These are phyloP conservation scores for Arxiozyma bovina DNA, from an alignment of 1,139 yeast species.

Conservation along the genomic window DNA sequence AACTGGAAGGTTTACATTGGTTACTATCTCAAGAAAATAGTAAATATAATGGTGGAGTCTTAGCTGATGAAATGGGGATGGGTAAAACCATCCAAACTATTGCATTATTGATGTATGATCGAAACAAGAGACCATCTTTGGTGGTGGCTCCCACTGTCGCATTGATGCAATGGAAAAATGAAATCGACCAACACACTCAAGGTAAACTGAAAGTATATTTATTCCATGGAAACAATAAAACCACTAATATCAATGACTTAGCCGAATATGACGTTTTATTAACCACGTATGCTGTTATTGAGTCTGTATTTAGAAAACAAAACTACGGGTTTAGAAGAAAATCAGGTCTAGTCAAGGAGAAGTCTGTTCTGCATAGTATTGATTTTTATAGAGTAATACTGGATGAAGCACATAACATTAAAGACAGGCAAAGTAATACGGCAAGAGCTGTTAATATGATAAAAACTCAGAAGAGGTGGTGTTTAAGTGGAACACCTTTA, in stretches of 20 bases:
- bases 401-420: slow-evolving; percentile 96
- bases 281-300: slow-evolving; percentile 87
- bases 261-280: slow-evolving; percentile 67
- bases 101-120: slow-evolving; percentile 68
- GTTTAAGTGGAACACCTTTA: slow-evolving; percentile 90
- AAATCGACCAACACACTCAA: slow-evolving; percentile 75
- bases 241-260: slow-evolving; percentile 47
- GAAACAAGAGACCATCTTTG: slow-evolving; percentile 58
- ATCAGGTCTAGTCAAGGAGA: slow-evolving; percentile 59
- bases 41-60: slow-evolving; percentile 73
- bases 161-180: slow-evolving; percentile 93
- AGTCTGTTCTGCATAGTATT: slow-evolving; percentile 64
- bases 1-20: slow-evolving; percentile 90
- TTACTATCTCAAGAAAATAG: slow-evolving; percentile 71
- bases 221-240: slow-evolving; percentile 79
- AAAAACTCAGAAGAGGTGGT: slow-evolving; percentile 69
- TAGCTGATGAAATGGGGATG: slow-evolving; percentile 99
- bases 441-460: slow-evolving; percentile 81
- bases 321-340: slow-evolving; percentile 74
- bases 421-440: slow-evolving; percentile 87
- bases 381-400: slow-evolving; percentile 79
- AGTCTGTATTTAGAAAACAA: slow-evolving; percentile 78
- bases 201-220: slow-evolving; percentile 58
- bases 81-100: slow-evolving; percentile 96
- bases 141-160: slow-evolving; percentile 98